phyloP scores from a whole-genome alignment of 257 asterid species.

The Echium plantagineum region DNA sequence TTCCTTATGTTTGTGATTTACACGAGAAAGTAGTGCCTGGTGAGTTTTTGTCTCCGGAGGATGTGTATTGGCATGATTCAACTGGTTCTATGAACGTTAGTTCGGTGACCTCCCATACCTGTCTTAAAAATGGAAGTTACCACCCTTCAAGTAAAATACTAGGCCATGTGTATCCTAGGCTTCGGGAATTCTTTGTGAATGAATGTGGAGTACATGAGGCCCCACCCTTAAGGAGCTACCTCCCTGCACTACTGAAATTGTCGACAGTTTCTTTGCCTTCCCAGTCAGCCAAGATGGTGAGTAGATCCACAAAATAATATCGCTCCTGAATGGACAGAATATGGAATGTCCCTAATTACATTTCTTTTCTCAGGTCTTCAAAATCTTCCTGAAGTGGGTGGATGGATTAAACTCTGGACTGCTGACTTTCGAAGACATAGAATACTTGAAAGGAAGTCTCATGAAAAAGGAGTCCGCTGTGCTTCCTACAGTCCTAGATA shows the following conservation, averaged over 20 bases:
- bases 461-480: constrained; percentile 45
- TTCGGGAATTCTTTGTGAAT: constrained; percentile 76
- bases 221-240: constrained; percentile 60
- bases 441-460: constrained; percentile 48
- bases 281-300: constrained; percentile 68
- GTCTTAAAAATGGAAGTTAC: constrained; percentile 19
- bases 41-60: constrained; percentile 51
- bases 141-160: constrained; percentile 34
- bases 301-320: constrained; percentile 6
- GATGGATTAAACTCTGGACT: constrained; percentile 58
- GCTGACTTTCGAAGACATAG: constrained; percentile 53
- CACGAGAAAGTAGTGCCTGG: constrained; percentile 60
- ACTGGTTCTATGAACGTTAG: constrained; percentile 39
- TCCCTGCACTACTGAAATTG: constrained; percentile 63
- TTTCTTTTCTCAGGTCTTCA: constrained; percentile 40
- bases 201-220: constrained; percentile 72
- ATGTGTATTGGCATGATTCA: constrained; percentile 72
- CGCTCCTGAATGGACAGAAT: constrained; percentile 3
- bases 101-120: constrained; percentile 22
- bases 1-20: constrained; percentile 43
- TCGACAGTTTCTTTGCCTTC: constrained; percentile 56
- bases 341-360: background rate
- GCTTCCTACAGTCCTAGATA: constrained; percentile 84
- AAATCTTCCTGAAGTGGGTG: constrained; percentile 63
- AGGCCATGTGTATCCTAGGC: constrained; percentile 49